Evolutionary conservation across 2,329 filamentous ascomycete species (phyloP), one percentile per base, ranked within the genome.

Genomic region (Microsporum audouinii): DNA sequence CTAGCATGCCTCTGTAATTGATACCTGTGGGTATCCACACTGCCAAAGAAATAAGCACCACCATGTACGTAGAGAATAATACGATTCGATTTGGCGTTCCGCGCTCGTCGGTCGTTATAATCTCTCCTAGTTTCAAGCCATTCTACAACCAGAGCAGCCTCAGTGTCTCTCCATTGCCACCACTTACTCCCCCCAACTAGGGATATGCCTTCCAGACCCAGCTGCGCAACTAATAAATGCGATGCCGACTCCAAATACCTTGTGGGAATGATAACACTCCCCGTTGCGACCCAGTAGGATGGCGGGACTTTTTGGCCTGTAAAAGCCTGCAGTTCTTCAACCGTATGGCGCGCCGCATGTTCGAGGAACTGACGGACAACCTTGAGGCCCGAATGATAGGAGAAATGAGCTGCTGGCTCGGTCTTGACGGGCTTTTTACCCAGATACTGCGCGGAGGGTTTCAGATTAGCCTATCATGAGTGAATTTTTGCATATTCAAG

Each of bases 51-150:
- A 75, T 96, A 97, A 23, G 88, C 92, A 5, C 92, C 92, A 12
- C 94, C 94, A 70, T 97, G 94, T 27, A 97, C 80, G 74, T 97
- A 97, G 29, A 99, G 78, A 83, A 97, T 96, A 62, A 95, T 85
- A 59, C 91, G 84, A 66, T 85, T 85, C 17, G 83, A 82, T 27
- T 81, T 79, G 57, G 84, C 82, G 14, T 76, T 76, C 0, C 76
- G 76, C 69, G 82, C 83, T 71, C 85, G 86, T 61, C 89, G 84
- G 70, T 88, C 85, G 63, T 87, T 79, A 69, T 89, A 87, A 72
- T 97, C 88, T 58, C 84, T 81, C 66, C 84, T 86, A 91, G 96
- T 96, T 79, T 97, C 94, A 66, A 99, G 89, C 92, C 91, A 97
- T 71, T 99, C 92, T 0, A 88, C 91, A 68, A 85, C 84, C 33